phyloP scores from a whole-genome alignment of 2,329 filamentous ascomycete species.

The Epichloe coenophiala region DNA sequence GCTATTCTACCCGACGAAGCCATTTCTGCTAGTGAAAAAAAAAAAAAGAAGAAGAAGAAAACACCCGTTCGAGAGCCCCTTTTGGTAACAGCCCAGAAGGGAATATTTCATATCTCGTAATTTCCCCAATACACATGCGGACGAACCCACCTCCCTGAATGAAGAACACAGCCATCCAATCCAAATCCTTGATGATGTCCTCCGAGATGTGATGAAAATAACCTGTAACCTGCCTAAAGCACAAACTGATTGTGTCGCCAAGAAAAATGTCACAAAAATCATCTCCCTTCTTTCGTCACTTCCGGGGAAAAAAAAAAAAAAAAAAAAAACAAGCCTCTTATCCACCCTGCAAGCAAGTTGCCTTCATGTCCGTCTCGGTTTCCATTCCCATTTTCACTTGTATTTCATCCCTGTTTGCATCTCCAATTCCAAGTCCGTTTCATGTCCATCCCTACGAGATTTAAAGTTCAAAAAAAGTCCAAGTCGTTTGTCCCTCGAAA shows the following conservation, averaged over 20 bases:
- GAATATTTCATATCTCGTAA: background rate
- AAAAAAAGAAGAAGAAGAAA: no score
- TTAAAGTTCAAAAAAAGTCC: background rate
- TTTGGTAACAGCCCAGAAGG: no score
- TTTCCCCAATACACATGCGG: background rate
- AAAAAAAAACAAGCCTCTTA: no score
- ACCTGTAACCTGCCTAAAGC: constrained; percentile 3
- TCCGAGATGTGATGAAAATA: constrained; percentile 3
- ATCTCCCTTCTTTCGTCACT: background rate
- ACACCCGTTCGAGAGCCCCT: no score
- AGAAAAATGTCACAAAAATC: background rate
- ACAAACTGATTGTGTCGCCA: background rate
- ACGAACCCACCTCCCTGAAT: background rate
- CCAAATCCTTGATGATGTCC: background rate
- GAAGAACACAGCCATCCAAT: background rate
- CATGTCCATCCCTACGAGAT: no score
- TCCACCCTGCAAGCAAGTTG: no score
- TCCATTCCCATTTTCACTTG: background rate
- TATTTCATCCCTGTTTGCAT: no score
- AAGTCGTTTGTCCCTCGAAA: background rate
- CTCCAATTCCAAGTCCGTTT: no score
- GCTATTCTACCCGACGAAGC: no score
- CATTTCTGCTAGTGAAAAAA: no score
- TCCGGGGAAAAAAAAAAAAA: no score
- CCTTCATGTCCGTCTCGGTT: background rate